Conservation (phyloP, 345 rosid genomes). For the Syzygium aqueum region DNA sequence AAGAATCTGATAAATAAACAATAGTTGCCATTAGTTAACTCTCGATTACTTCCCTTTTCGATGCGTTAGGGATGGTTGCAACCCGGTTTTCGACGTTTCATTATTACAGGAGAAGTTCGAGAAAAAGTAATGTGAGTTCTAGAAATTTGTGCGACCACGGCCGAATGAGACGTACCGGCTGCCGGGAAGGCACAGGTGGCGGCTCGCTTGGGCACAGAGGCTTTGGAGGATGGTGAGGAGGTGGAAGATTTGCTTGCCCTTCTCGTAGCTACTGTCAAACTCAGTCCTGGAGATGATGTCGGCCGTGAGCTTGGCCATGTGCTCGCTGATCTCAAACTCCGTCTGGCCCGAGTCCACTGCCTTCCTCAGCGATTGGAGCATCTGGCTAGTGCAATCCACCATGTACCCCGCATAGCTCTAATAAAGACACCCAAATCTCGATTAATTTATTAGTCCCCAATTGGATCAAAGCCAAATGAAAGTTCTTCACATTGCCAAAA, state of each 20-base stretch:
- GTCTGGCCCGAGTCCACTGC: conserved; percentile 34
- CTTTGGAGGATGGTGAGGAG: conserved; percentile 52
- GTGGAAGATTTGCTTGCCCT: conserved; percentile 73
- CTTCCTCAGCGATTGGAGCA: conserved; percentile 44
- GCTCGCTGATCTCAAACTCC: conserved; percentile 82
- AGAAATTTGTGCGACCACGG: neutral
- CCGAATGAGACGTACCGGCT: conserved; percentile 46
- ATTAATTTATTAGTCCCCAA: neutral
- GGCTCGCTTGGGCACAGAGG: conserved; percentile 71
- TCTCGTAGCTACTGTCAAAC: conserved; percentile 65
- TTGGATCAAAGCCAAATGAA: neutral
- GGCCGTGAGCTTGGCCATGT: conserved; percentile 66
- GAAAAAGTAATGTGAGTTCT: neutral
- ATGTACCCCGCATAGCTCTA: conserved; percentile 74
- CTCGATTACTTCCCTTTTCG: neutral
- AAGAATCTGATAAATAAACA: conserved; percentile 39
- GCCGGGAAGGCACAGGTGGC: conserved; percentile 84
- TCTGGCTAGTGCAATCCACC: conserved; percentile 71
- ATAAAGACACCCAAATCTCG: neutral
- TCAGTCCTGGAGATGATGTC: conserved; percentile 87
- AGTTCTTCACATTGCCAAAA: neutral
- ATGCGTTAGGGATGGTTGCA: neutral
- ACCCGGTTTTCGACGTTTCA: too few species aligned
- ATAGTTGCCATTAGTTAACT: neutral
- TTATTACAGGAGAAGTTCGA: neutral